Evolutionary conservation across 1,284 basidiomycete species (phyloP).

Genomic region (Rhodotorula sp.): DNA sequence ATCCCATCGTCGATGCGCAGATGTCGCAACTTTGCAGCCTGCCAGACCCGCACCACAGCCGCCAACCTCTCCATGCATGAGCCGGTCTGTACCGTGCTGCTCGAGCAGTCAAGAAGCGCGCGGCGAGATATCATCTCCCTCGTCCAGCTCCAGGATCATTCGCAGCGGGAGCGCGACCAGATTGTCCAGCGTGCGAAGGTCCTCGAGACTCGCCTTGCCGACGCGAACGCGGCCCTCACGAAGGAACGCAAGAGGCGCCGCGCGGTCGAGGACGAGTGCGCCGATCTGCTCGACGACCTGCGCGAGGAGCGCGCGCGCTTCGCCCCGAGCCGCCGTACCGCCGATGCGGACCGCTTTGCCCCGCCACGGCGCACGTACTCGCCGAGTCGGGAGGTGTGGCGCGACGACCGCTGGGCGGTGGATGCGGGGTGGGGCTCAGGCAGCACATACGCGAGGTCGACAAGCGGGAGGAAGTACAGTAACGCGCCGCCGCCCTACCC

Average conservation of each 20-base stretch:
- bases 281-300: background rate
- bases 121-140: background rate
- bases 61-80: background rate
- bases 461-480: too few relatives aligned
- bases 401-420: background rate
- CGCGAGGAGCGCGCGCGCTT: background rate
- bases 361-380: background rate
- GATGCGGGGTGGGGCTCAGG: too few relatives aligned
- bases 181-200: background rate
- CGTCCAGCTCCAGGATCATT: background rate
- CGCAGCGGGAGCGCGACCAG: background rate
- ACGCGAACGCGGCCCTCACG: too few relatives aligned
- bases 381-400: background rate
- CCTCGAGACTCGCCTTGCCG: background rate
- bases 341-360: background rate
- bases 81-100: background rate
- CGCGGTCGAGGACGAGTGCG: background rate
- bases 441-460: background rate
- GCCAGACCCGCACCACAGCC: background rate
- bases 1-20: background rate
- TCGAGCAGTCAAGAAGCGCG: background rate
- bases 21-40: background rate
- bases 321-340: too few relatives aligned
- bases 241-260: background rate
- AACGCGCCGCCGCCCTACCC: too few relatives aligned